Conservation (phyloP, 2,329 filamentous ascomycete species). For the Zymoseptoria tritici region DNA sequence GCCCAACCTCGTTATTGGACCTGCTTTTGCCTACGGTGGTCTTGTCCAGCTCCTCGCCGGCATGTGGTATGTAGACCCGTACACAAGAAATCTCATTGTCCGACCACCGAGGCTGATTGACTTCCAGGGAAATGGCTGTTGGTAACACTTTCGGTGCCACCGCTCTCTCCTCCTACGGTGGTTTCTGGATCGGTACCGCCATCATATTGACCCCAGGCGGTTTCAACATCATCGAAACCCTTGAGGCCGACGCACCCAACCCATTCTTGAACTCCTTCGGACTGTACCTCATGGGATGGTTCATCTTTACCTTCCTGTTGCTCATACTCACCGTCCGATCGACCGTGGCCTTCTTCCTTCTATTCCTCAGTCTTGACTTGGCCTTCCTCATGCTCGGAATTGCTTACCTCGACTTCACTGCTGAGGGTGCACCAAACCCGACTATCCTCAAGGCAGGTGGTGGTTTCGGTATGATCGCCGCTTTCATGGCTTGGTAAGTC, state of each 20-base stretch:
- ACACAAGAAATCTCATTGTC: not conserved
- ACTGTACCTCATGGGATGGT: constrained; percentile 54
- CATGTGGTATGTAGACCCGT: constrained; percentile 44
- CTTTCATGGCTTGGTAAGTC: constrained; percentile 45
- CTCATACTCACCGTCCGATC: constrained; percentile 49
- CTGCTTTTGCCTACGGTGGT: constrained; percentile 45
- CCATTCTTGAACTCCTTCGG: constrained; percentile 48
- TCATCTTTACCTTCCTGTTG: constrained; percentile 51
- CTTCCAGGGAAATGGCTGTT: constrained; percentile 44
- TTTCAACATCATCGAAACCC: constrained; percentile 41
- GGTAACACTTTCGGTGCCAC: constrained; percentile 59
- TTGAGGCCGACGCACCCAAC: constrained; percentile 32
- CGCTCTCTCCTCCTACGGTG: constrained; percentile 53
- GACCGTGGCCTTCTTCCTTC: constrained; percentile 50
- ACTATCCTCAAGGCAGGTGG: constrained; percentile 46
- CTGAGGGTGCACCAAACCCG: constrained; percentile 32
- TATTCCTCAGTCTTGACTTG: constrained; percentile 53
- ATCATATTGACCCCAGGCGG: constrained; percentile 51
- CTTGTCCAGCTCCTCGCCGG: constrained; percentile 45
- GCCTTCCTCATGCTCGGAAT: constrained; percentile 52
- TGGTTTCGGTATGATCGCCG: constrained; percentile 46
- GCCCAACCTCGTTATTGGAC: constrained; percentile 42
- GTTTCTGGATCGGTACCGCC: constrained; percentile 55
- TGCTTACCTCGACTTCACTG: constrained; percentile 39
- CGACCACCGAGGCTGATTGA: not conserved